Conservation (phyloP, 2,329 filamentous ascomycete genomes). For the Ceratocystiopsis sp. region DNA sequence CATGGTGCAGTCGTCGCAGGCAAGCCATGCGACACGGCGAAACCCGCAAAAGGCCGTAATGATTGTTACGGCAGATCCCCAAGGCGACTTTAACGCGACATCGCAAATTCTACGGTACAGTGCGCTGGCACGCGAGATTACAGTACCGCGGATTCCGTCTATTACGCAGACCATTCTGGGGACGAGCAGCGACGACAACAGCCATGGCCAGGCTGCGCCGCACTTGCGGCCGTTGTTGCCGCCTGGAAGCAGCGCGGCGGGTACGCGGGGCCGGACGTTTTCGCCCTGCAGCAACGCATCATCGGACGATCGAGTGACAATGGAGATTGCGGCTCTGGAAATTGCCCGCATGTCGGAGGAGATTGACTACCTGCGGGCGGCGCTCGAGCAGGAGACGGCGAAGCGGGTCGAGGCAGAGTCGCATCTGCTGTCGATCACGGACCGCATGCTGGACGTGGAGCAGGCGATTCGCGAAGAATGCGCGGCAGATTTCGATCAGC, state of each 20-base stretch:
- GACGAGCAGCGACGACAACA: constrained; percentile 9
- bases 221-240: constrained; percentile 25
- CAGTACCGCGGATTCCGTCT: constrained; percentile 74
- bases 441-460: constrained; percentile 52
- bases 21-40: constrained; percentile 23
- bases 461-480: constrained; percentile 79
- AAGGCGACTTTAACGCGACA: constrained; percentile 91
- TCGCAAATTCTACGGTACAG: constrained; percentile 92
- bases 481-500: constrained; percentile 67
- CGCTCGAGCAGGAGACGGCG: constrained; percentile 54
- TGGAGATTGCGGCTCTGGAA: constrained; percentile 67
- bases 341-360: constrained; percentile 65
- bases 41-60: constrained; percentile 80
- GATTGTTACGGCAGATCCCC: constrained; percentile 87
- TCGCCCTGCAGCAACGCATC: constrained; percentile 21
- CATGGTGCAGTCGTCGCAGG: constrained; percentile 17
- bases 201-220: not conserved
- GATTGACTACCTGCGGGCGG: constrained; percentile 54
- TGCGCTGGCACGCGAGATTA: constrained; percentile 80
- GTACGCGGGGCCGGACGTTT: constrained; percentile 18
- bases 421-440: constrained; percentile 52
- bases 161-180: constrained; percentile 54
- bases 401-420: constrained; percentile 56
- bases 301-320: constrained; percentile 45
- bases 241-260: constrained; percentile 15